phyloP scores from a whole-genome alignment of 768 basidiomycete genomes.

The Tricholoma sp. region DNA sequence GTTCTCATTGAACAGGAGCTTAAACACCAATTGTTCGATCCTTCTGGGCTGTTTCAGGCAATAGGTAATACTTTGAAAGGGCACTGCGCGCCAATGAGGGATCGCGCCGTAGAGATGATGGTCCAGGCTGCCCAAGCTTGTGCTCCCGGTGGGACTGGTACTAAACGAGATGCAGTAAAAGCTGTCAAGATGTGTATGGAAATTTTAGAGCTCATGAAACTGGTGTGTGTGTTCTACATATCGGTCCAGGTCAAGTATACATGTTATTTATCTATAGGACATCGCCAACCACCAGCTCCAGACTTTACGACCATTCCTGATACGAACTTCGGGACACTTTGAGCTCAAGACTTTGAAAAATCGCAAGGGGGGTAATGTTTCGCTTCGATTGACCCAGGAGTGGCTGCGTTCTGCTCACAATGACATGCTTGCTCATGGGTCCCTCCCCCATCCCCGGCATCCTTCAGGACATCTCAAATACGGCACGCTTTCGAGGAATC shows the following conservation, averaged over 20 bases:
- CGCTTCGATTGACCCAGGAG: conserved; percentile 51
- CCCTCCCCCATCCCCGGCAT: conserved; percentile 40
- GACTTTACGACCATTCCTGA: conserved; percentile 85
- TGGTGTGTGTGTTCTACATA: conserved; percentile 38
- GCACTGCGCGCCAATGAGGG: conserved; percentile 93
- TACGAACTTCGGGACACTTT: conserved; percentile 72
- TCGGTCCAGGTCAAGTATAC: conserved; percentile 15
- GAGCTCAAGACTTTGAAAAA: conserved; percentile 76
- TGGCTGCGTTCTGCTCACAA: conserved; percentile 59
- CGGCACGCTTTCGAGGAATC: conserved; percentile 41
- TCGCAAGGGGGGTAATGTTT: conserved; percentile 39
- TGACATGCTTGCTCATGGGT: conserved; percentile 34
- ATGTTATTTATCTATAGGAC: conserved; percentile 48
- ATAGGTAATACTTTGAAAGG: conserved; percentile 81
- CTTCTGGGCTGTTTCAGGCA: conserved; percentile 68
- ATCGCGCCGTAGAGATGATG: conserved; percentile 80
- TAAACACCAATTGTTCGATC: conserved; percentile 70
- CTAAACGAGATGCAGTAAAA: conserved; percentile 58
- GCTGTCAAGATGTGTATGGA: conserved; percentile 84
- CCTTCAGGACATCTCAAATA: conserved; percentile 40
- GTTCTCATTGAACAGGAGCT: conserved; percentile 80
- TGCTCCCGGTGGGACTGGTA: conserved; percentile 48
- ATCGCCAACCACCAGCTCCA: conserved; percentile 96
- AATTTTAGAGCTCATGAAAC: conserved; percentile 92
- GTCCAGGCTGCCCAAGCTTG: conserved; percentile 61